phyloP scores from a whole-genome alignment of 352 stramenopile species.

The Pythium brachiatum region DNA sequence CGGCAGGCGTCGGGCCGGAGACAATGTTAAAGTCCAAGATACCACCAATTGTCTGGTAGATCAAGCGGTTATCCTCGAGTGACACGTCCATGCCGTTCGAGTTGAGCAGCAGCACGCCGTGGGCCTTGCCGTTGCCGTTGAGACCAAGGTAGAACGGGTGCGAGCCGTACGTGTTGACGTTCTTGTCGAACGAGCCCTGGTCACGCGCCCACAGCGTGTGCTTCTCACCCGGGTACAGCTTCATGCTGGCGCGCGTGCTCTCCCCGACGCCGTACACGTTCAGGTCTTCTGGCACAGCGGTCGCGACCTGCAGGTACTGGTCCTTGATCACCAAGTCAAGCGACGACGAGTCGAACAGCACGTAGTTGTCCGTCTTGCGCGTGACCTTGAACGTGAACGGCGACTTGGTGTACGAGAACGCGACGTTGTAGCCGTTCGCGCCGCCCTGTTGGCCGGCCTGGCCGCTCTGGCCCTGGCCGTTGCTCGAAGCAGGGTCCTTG shows the following conservation, averaged over 20 bases:
- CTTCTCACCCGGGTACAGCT: slow-evolving; percentile 34
- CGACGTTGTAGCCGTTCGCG: slow-evolving; percentile 5
- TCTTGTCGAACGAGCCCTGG: slow-evolving; percentile 30
- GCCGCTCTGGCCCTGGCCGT: slow-evolving; percentile 7
- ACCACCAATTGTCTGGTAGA: slow-evolving; percentile 50
- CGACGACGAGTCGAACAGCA: slow-evolving; percentile 51
- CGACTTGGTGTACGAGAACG: slow-evolving; percentile 35
- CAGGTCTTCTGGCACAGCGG: slow-evolving; percentile 19
- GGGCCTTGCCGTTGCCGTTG: slow-evolving; percentile 32
- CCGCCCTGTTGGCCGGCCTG: slow-evolving; percentile 8
- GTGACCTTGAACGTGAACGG: slow-evolving; percentile 40
- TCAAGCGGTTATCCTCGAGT: slow-evolving; percentile 31
- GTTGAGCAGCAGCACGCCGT: slow-evolving; percentile 56
- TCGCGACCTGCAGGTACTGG: slow-evolving; percentile 62
- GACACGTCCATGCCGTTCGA: slow-evolving; percentile 63
- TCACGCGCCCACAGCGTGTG: slow-evolving; percentile 49
- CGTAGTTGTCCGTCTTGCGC: slow-evolving; percentile 32
- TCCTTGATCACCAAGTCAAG: slow-evolving; percentile 37
- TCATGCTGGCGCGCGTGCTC: slow-evolving; percentile 35
- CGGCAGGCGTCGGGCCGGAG: slow-evolving; percentile 33
- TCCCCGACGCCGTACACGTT: slow-evolving; percentile 52
- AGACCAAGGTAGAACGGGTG: slow-evolving; percentile 52
- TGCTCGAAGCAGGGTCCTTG: slow-evolving; percentile 2
- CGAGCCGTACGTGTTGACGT: slow-evolving; percentile 52
- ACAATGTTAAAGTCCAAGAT: slow-evolving; percentile 62